Evolutionary conservation across 352 stramenopile genomes (phyloP), one percentile per base, ranked within the genome.

Genomic region (Phytophthora pisi): DNA sequence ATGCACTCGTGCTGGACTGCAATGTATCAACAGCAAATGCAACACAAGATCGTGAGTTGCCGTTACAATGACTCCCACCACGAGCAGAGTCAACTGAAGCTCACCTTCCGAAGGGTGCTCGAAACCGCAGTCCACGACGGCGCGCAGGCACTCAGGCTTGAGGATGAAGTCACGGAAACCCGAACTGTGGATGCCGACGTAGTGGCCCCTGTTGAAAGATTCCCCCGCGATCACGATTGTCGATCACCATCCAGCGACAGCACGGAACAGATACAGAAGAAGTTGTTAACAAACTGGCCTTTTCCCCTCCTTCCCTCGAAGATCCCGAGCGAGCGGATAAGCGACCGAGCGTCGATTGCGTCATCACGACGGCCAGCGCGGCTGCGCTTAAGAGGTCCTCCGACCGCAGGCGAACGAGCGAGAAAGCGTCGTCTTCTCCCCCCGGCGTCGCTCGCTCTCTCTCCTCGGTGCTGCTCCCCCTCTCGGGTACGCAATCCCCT

Each of bases 121-220:
- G 62, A 99, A 99, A 73, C 98, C 98, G 82, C 97, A 99, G 78
- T 99, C 97, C 34, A 99, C 97, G 65, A 99, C 98, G 30, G 98
- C 97, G 66, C 97, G 93, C 54, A 99, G 87, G 52, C 98, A 97
- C 81, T 99, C 98, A 26, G 98, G 97, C 87, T 99, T 99, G 43
- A 99, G 81, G 73, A 99, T 97, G 68, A 99, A 99, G 79, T 99
- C 98, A 72, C 98, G 98, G 87, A 99, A 99, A 75, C 97, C 97
- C 30, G 96, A 99, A 56, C 92, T 97, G 79, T 99, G 97, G 77
- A 99, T 99, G 68, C 97, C 98, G 64, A 99, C 98, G 81, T 99
- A 99, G 82, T 99, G 97, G 53, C 97, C 98, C 90, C 97, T 99
- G 60, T 66, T 38, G 72, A 75, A 65, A 57, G 18, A 66, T 67